phyloP scores from a whole-genome alignment of 2,329 filamentous ascomycete genomes.

The Pseudocercospora musae region DNA sequence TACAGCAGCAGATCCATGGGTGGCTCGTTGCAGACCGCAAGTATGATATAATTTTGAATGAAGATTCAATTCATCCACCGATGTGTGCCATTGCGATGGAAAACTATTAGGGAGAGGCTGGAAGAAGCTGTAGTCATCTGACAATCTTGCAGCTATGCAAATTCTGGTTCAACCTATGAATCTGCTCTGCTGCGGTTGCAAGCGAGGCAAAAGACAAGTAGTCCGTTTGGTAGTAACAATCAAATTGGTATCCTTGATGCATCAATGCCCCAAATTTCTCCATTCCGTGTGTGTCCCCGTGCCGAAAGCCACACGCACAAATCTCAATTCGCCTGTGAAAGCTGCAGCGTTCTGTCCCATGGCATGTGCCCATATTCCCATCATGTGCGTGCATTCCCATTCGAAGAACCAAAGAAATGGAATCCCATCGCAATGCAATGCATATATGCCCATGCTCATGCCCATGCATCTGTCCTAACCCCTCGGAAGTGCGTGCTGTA shows the following conservation, averaged over 20 bases:
- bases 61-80: too few species aligned
- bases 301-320: not conserved
- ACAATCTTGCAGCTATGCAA: not conserved
- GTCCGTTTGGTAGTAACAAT: slow-evolving; percentile 3
- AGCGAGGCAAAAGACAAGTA: slow-evolving; percentile 5
- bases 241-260: slow-evolving; percentile 1
- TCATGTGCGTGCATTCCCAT: slow-evolving; percentile 2
- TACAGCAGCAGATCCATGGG: not conserved
- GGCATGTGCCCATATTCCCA: slow-evolving; percentile 2
- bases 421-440: not conserved
- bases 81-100: too few species aligned
- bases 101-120: not conserved
- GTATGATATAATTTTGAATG: too few species aligned
- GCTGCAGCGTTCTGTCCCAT: not conserved
- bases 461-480: not conserved
- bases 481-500: not conserved
- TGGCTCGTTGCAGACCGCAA: slow-evolving; percentile 5
- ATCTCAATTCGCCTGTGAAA: not conserved
- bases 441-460: not conserved
- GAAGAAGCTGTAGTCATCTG: not conserved
- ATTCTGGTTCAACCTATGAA: not conserved
- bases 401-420: not conserved
- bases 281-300: not conserved
- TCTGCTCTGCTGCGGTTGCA: not conserved
- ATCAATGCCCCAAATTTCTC: not conserved